A percentile compares a stretch with the other conserved stretches of the same genome.
phyloP scores from a whole-genome alignment of 164 flowering plant genomes.

The Magnolia officinalis region DNA sequence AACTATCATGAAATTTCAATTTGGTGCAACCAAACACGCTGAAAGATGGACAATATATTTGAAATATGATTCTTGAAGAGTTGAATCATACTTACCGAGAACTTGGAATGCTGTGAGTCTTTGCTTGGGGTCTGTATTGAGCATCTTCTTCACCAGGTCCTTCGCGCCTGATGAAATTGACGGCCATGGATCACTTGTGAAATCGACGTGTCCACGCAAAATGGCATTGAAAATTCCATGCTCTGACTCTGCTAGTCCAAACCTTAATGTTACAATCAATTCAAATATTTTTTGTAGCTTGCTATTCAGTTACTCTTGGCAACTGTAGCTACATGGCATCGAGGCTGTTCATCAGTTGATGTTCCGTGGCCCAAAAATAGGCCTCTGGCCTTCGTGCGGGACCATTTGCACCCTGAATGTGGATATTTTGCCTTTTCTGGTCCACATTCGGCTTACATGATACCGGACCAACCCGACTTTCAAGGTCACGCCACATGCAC shows the following conservation, averaged over 20 bases:
- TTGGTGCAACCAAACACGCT: too few species aligned
- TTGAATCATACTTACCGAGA: conserved; percentile 48
- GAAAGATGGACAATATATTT: background rate
- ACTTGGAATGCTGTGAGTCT: conserved; percentile 81
- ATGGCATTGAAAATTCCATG: conserved; percentile 87
- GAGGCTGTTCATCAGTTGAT: background rate
- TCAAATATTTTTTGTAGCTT: background rate
- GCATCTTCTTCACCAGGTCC: conserved; percentile 84
- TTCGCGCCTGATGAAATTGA: conserved; percentile 74
- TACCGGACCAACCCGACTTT: too few species aligned
- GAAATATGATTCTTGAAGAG: background rate
- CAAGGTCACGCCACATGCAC: too few species aligned
- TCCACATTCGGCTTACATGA: too few species aligned
- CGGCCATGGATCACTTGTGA: conserved; percentile 86
- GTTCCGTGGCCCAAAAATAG: background rate
- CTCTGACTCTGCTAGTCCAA: conserved; percentile 58
- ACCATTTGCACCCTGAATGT: too few species aligned
- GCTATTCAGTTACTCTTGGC: background rate
- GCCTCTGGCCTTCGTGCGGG: too few species aligned
- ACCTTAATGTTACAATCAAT: background rate
- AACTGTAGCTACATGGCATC: background rate
- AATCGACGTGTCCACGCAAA: conserved; percentile 66
- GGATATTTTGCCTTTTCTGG: too few species aligned
- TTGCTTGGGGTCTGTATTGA: conserved; percentile 71
- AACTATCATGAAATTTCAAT: too few species aligned